Evolutionary conservation across 352 stramenopile genomes (phyloP).

Genomic region (Pythium rhizo-oryzae): DNA sequence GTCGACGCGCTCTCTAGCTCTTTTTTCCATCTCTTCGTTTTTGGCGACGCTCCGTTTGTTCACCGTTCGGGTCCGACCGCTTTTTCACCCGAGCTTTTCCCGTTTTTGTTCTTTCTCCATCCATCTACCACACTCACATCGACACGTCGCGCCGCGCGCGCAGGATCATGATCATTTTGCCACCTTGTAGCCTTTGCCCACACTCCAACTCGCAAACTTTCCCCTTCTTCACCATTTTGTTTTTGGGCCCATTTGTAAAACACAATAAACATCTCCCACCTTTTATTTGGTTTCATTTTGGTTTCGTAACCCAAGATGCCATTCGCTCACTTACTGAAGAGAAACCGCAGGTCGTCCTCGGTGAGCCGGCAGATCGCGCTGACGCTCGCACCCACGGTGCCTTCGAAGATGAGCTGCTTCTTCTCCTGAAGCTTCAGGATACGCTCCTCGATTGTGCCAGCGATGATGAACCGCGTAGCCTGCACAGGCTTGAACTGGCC

Average conservation of each 20-base stretch:
- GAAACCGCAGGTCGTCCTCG: conserved; percentile 93
- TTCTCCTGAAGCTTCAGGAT: conserved; percentile 97
- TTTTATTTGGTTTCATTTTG: not conserved
- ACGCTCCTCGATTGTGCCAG: conserved; percentile 97
- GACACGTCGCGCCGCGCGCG: not conserved
- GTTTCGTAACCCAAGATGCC: no score
- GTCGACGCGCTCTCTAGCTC: not conserved
- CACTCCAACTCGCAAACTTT: not conserved
- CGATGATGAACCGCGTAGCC: conserved; percentile 97
- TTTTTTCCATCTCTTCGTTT: conserved; percentile 7
- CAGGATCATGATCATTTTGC: conserved; percentile 27
- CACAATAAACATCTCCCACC: conserved; percentile 21
- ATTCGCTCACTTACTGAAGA: conserved; percentile 64
- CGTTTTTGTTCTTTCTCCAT: conserved; percentile 19
- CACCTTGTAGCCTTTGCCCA: conserved; percentile 24
- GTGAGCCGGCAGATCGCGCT: conserved; percentile 91
- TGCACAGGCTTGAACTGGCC: conserved; percentile 98
- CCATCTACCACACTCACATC: not conserved
- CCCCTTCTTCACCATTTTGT: conserved; percentile 10
- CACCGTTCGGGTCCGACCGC: not conserved
- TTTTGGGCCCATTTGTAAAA: conserved; percentile 21
- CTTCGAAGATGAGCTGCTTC: conserved; percentile 98
- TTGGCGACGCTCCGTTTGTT: conserved; percentile 12
- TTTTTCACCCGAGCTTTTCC: not conserved
- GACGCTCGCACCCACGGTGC: conserved; percentile 95